Evolutionary conservation across 148 eudicot genomes (phyloP), one percentile per base, ranked within the genome.

Genomic region (Silene conica): DNA sequence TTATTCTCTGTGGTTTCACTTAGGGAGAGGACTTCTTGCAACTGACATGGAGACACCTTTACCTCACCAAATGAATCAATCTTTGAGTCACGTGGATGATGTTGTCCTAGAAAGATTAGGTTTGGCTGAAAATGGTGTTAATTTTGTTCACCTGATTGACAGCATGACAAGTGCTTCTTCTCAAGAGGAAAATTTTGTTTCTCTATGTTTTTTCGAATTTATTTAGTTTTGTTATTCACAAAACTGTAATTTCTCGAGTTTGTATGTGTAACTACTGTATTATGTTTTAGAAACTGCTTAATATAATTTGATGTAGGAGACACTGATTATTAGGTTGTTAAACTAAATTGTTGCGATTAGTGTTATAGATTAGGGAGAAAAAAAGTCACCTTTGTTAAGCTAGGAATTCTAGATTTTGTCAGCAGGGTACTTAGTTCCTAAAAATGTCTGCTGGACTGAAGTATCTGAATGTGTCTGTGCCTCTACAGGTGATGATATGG

Each of bases 401-500:
- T 38, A 38, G 43, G 43, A 38, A 38, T 38, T 38, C 43, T 38
- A 38, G 43, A 1, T 38, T 38, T 38, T 38, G 43, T 9, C 43
- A 46, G 10, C 52, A 8, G 10, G 2, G 10, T 13, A 13, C 16
- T 48, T 31, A 46, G 48, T 41, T 67, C 19, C 9, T 46, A 12
- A 67, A 52, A 46, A 12, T 67, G 3, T 67, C 20, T 45, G 16
- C 25, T 45, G 56, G 46, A 8, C 16, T 7, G 69, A 66, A 41
- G 23, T 66, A 22, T 45, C 52, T 63, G 67, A 63, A 63, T 15
- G 23, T 66, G 69, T 18, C 4, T 15, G 21, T 69, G 72, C 20
- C 19, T 50, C 20, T 69, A 22, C 25, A 69, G 72, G 72, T 69
- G 52, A 91, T 91, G 97, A 89, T 89, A 41, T 90, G 98, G 98